Evolutionary conservation across 2,329 filamentous ascomycete genomes (phyloP), one percentile per base, ranked within the genome.

Genomic region (Neofusicoccum ribis): DNA sequence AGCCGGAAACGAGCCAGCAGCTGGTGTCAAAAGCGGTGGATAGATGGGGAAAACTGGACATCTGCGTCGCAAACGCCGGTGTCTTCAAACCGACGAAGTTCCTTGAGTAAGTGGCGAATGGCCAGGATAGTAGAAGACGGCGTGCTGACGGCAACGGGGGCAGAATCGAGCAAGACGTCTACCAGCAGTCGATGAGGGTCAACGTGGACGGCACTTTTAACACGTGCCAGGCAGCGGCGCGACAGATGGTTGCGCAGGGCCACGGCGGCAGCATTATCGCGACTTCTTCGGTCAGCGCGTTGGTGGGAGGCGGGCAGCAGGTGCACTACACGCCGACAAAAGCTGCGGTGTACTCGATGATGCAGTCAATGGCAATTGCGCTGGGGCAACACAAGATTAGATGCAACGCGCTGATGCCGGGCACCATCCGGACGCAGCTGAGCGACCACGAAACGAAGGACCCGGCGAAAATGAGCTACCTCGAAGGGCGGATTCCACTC

Each of bases 311-410:
- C 5, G 51, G 51, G 0, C 7, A 39, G 34, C 36, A 54, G n/a
- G 51, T 54, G n/a, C 51, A 54, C 17, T 54, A 41, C 51, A 54
- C 51, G 51, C 51, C 51, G n/a, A 54, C 51, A 4, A 54, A 54
- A 34, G 51, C 51, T 2, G 51, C 51, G 5, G 51, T 54, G 8
- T n/a, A 20, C 5, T 54, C 51, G 34, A 54, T 54, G 51, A 41
- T 54, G 51, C 34, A 39, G 36, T 23, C 34, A 1, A 54, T 39
- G 51, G 51, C 51, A 3, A 41, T 54, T n/a, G 51, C 51, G 36
- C 51, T 41, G 3, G 51, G 51, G 0, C 23, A 54, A 8, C 51
- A 54, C 51, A 20, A 4, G 36, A 54, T 54, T 4, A 34, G 51
- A 9, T 54, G 51, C 36, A 54, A 39, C 11, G 51, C 51, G 34